Conservation (phyloP, 257 asterid genomes). For the Linderniella brevidens region DNA sequence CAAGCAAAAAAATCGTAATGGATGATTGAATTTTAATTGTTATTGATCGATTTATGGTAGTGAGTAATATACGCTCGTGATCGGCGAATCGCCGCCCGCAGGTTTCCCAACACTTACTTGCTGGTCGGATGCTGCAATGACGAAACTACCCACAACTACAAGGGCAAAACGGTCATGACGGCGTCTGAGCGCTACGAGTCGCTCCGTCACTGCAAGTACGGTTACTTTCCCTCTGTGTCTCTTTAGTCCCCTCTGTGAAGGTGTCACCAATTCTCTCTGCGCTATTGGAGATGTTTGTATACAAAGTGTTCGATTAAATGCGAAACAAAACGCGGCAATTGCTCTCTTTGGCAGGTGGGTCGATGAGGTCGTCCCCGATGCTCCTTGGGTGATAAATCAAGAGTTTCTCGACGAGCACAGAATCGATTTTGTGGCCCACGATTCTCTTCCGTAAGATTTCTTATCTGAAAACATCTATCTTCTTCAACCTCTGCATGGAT, state of each 20-base stretch:
- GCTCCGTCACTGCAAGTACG: conserved; percentile 87
- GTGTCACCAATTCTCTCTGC: too few species aligned
- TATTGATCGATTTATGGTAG: too few species aligned
- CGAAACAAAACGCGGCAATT: neutral
- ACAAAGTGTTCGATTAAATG: neutral
- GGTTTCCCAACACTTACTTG: conserved; percentile 73
- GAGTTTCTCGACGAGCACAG: conserved; percentile 79
- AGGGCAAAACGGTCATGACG: conserved; percentile 93
- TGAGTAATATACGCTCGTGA: too few species aligned
- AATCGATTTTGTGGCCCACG: conserved; percentile 90
- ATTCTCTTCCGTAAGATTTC: conserved; percentile 83
- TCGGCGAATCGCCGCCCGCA: conserved; percentile 6
- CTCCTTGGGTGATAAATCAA: conserved; percentile 88
- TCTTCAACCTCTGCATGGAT: too few species aligned
- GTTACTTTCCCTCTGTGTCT: conserved; percentile 2
- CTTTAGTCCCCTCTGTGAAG: too few species aligned
- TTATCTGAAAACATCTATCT: conserved; percentile 1
- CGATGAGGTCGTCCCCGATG: conserved; percentile 95
- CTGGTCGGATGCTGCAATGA: conserved; percentile 92
- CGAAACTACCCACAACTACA: conserved; percentile 69
- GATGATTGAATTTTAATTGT: too few species aligned
- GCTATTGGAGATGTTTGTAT: too few species aligned
- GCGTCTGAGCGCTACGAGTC: conserved; percentile 84
- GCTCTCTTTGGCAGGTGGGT: conserved; percentile 59
- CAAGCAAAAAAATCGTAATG: conserved; percentile 86